Base-by-base conservation (phyloP, 495 filamentous ascomycete species). In the Bathelium albidoporum region DNA sequence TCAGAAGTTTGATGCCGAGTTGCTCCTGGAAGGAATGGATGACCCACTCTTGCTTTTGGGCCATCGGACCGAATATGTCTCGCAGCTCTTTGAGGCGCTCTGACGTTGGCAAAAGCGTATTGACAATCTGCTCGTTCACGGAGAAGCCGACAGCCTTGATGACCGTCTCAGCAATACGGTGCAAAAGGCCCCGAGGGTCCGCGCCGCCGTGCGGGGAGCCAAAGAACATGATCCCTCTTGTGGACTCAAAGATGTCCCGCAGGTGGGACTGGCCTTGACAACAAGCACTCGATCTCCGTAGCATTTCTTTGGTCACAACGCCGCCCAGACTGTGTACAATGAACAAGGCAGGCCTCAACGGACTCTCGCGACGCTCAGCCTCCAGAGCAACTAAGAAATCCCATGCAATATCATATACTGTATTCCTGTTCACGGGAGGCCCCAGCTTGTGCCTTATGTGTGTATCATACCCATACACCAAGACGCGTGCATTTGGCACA, bases 291-390 rank as follows among this genome's bases (percentile, higher is more conserved):
- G 75, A 69, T 18, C 64, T 63, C 32, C 73, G 67, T 2, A 80
- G 63, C 63, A 70, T 65, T 32, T 79, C 73, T 49, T 81, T 81
- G 32, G 80, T 77, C 22, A 83, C 68, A 28, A 82, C 74, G 0
- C 80, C 81, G n/a, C 81, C 79, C 1, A 83, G 72, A 63, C 79
- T 82, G 67, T 84, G 80, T 1, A 68, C 79, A 1, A 82, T 66
- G 65, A 84, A 82, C 9, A 82, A 61, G 0, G 77, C 31, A 1
- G 76, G 79, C 22, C 75, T 70, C 12, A 32, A 60, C 11, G 73
- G 55, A 2, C 70, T 44, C 45, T 60, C 62, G 5, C 66, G 63
- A 20, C 77, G 73, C n/a, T 58, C 16, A 4, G 64, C 64, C 41
- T 74, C 75, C 12, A 81, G 58, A 29, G 65, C 70, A 29, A 69